Percentiles rank a stretch among this genome's conserved stretches.
phyloP scores from a whole-genome alignment of 2,329 filamentous ascomycete species.

The Pezicula radicicola region DNA sequence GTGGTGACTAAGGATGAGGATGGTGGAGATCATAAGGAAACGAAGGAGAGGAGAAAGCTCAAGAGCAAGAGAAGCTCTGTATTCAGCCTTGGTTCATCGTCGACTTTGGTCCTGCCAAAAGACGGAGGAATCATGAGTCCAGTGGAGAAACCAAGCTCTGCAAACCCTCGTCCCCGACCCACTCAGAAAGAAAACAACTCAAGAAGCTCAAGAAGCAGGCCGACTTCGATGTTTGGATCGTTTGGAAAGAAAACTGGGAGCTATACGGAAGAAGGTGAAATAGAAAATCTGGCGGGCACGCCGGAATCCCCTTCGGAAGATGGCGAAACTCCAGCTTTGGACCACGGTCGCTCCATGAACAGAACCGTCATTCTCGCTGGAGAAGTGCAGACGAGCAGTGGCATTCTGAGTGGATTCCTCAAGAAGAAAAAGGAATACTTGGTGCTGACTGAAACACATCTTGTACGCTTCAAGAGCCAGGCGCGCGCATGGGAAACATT shows the following conservation, averaged over 20 bases:
- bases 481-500: conserved; percentile 63
- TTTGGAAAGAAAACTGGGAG: conserved; percentile 26
- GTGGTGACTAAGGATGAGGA: conserved; percentile 5
- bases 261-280: conserved; percentile 22
- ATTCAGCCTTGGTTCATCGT: conserved; percentile 20
- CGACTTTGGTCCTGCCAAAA: conserved; percentile 12
- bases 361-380: conserved; percentile 59
- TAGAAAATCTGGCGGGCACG: conserved; percentile 14
- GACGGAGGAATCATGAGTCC: conserved; percentile 19
- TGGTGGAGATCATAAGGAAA: conserved; percentile 12
- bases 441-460: conserved; percentile 65
- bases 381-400: conserved; percentile 66
- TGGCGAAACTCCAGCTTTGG: conserved; percentile 2
- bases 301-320: conserved; percentile 23
- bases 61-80: conserved; percentile 21
- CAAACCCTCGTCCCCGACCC: conserved; percentile 22
- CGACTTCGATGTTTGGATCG: conserved; percentile 29
- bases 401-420: conserved; percentile 69
- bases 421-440: conserved; percentile 71
- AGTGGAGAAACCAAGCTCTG: conserved; percentile 15
- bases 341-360: conserved; percentile 9
- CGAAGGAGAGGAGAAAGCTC: conserved; percentile 25
- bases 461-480: conserved; percentile 67
- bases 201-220: conserved; percentile 19
- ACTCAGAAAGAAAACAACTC: conserved; percentile 19